Conservation (phyloP, 345 rosid genomes). For the Rubroshorea leprosula region DNA sequence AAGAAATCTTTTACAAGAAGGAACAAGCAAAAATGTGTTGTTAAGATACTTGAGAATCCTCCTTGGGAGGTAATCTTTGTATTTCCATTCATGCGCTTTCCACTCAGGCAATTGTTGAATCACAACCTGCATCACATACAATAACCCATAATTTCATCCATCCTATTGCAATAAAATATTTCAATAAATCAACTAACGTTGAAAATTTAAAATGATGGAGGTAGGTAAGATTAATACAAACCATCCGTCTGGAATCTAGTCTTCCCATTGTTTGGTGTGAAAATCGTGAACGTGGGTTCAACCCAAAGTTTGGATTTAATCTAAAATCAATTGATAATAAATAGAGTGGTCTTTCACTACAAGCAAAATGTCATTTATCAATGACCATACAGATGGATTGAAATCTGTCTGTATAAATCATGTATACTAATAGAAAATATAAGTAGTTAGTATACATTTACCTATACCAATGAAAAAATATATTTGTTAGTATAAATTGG, state of each 20-base stretch:
- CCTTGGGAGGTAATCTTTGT: constrained; percentile 17
- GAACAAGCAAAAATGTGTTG: neutral
- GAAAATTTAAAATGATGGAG: neutral
- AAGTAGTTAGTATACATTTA: too few species aligned
- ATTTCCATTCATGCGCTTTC: constrained; percentile 91
- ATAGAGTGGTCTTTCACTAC: too few species aligned
- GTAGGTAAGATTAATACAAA: constrained; percentile 27
- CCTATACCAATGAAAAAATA: too few species aligned
- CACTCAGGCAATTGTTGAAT: constrained; percentile 91
- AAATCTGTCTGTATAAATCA: too few species aligned
- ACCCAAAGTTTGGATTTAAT: too few species aligned
- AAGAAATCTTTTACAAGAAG: too few species aligned
- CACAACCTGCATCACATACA: constrained; percentile 46
- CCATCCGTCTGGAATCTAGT: constrained; percentile 76
- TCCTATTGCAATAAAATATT: neutral
- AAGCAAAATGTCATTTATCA: too few species aligned
- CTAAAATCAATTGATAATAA: too few species aligned
- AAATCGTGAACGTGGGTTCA: too few species aligned
- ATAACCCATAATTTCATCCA: neutral
- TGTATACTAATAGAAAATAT: too few species aligned
- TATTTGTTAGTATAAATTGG: too few species aligned
- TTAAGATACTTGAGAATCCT: neutral
- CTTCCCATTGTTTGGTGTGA: constrained; percentile 59
- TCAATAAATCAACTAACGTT: neutral
- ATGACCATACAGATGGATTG: too few species aligned